Percentiles rank a stretch among this genome's conserved stretches.
These are phyloP conservation scores for Wickerhamiella spandovensis DNA, from an alignment of 805 yeast species.

Conservation along the genomic window DNA sequence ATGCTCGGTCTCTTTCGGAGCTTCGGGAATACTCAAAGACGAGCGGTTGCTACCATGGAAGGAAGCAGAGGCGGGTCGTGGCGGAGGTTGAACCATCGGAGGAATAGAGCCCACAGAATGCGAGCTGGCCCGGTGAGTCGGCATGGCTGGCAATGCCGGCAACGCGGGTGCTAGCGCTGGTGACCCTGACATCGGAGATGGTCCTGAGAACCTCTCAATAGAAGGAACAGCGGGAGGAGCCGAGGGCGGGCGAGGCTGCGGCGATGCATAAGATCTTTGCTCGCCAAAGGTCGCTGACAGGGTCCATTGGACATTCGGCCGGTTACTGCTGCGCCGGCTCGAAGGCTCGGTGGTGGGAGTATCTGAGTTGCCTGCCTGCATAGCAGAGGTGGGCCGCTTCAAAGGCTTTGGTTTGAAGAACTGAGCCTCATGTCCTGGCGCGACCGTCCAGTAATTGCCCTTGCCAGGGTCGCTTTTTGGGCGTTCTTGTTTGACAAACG, in stretches of 20 bases:
- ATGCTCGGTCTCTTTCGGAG: not conserved
- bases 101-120: too few relatives aligned
- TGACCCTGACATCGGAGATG: too few relatives aligned
- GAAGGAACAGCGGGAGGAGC: too few relatives aligned
- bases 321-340: not conserved
- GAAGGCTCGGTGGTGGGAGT: not conserved
- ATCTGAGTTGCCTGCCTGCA: not conserved
- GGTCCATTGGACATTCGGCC: not conserved
- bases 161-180: too few relatives aligned
- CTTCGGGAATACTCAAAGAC: not conserved
- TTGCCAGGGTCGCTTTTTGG: conserved; percentile 46
- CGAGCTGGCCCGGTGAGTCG: too few relatives aligned
- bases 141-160: too few relatives aligned
- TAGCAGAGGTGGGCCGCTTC: conserved; percentile 5
- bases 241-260: too few relatives aligned
- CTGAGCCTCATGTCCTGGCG: conserved; percentile 66
- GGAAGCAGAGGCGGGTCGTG: not conserved
- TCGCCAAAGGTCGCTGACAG: not conserved
- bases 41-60: not conserved
- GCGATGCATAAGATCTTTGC: not conserved
- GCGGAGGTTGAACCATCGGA: too few relatives aligned
- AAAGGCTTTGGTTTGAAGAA: conserved; percentile 41
- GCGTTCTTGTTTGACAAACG: conserved; percentile 79
- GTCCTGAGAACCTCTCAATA: too few relatives aligned
- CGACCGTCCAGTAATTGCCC: conserved; percentile 89